Evolutionary conservation across 2,329 filamentous ascomycete genomes (phyloP).

Genomic region (Microcyclospora pomicola): DNA sequence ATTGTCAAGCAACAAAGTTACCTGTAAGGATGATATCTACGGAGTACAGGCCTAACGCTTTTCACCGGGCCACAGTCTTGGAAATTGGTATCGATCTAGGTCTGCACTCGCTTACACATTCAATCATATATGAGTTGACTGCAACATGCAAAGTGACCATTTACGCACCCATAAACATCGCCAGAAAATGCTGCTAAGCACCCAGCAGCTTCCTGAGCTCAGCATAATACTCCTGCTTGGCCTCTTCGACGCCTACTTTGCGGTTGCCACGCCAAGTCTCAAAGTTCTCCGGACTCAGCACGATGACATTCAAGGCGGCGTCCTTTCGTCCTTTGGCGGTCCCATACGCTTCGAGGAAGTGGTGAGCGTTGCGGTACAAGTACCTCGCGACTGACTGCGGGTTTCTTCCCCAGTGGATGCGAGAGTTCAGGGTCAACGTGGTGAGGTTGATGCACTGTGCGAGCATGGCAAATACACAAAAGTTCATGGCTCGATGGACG

Average conservation of each 20-base stretch:
- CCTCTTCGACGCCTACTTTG: neutral
- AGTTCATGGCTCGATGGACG: constrained; percentile 11
- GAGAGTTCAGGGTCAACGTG: constrained; percentile 13
- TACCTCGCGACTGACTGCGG: constrained; percentile 8
- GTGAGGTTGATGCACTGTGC: constrained; percentile 15
- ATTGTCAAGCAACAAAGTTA: too few relatives aligned
- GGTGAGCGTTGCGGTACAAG: constrained; percentile 14
- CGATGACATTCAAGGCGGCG: constrained; percentile 15
- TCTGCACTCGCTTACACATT: too few relatives aligned
- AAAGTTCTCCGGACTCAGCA: constrained; percentile 9
- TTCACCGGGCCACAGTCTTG: too few relatives aligned
- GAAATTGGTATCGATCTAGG: too few relatives aligned
- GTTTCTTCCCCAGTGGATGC: constrained; percentile 1
- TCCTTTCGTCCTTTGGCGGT: constrained; percentile 12
- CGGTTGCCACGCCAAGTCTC: constrained; percentile 1
- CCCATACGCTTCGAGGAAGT: constrained; percentile 15
- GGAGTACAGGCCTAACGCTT: too few relatives aligned
- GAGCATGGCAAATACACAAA: constrained; percentile 13
- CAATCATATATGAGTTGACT: too few relatives aligned
- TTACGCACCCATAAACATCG: too few relatives aligned
- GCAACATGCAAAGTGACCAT: too few relatives aligned
- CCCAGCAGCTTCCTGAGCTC: constrained; percentile 5
- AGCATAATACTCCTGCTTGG: constrained; percentile 3
- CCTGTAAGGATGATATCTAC: too few relatives aligned
- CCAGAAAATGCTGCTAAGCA: too few relatives aligned